Evolutionary conservation across 2,329 filamentous ascomycete species (phyloP).

Genomic region (Neonectria punicea): DNA sequence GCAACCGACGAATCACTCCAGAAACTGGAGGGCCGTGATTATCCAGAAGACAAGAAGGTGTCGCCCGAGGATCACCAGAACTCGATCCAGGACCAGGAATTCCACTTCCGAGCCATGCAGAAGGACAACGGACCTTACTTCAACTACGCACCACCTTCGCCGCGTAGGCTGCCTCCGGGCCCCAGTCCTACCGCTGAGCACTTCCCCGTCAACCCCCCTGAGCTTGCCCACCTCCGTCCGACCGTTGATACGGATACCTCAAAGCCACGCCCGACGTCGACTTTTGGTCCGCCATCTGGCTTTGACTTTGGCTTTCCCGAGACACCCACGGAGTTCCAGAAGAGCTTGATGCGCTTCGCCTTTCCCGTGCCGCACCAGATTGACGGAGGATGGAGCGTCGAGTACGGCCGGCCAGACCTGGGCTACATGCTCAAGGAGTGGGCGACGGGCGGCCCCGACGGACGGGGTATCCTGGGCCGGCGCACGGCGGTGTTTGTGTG

Average conservation of each 20-base stretch:
- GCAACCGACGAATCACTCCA: conserved; percentile 58
- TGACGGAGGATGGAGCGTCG: conserved; percentile 86
- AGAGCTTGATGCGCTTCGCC: conserved; percentile 89
- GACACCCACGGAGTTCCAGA: conserved; percentile 88
- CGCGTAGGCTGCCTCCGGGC: conserved; percentile 47
- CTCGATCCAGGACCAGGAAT: conserved; percentile 52
- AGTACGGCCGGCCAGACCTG: conserved; percentile 90
- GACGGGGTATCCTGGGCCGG: conserved; percentile 77
- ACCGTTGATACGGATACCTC: conserved; percentile 46
- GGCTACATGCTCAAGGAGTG: conserved; percentile 87
- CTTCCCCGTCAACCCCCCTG: conserved; percentile 57
- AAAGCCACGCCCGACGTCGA: conserved; percentile 61
- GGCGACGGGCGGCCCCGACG: conserved; percentile 75
- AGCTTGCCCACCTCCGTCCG: conserved; percentile 67
- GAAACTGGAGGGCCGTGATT: conserved; percentile 60
- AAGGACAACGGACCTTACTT: conserved; percentile 66
- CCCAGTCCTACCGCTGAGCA: conserved; percentile 35
- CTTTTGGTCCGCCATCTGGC: conserved; percentile 68
- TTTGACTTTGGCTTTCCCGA: conserved; percentile 85
- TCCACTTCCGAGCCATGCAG: conserved; percentile 68
- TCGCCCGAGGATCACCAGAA: conserved; percentile 40
- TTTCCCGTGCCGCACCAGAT: conserved; percentile 77
- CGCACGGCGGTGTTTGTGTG: conserved; percentile 93
- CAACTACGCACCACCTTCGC: conserved; percentile 64
- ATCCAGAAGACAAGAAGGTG: conserved; percentile 56